Percentiles rank a stretch among this genome's conserved stretches.
Conservation (phyloP, 768 basidiomycete genomes). For the Russula vinacea region DNA sequence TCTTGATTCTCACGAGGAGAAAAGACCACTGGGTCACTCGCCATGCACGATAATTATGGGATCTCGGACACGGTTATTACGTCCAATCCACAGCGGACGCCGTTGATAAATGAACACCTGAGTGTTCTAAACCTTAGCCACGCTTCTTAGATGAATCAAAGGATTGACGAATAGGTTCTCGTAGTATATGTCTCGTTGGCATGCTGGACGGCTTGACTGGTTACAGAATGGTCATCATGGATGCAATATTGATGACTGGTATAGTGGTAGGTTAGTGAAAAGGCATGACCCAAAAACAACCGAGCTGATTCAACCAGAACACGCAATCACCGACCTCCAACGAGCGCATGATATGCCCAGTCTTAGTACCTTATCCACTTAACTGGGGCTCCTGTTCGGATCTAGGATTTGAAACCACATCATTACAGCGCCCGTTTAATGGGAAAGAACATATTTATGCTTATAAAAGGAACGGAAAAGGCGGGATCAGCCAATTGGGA, state of each 20-base stretch:
- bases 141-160: not conserved
- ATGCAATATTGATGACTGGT: too few species aligned
- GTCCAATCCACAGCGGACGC: not conserved
- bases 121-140: not conserved
- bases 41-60: not conserved
- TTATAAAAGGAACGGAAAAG: not conserved
- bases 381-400: not conserved
- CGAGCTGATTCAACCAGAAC: not conserved
- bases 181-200: not conserved
- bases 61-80: conserved; percentile 4
- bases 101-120: not conserved
- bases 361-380: not conserved
- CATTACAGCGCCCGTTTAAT: not conserved
- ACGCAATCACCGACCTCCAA: not conserved
- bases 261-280: not conserved
- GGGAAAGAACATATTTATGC: not conserved
- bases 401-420: not conserved
- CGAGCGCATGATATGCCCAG: too few species aligned
- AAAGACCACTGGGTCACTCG: not conserved
- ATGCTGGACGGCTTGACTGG: not conserved
- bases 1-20: not conserved
- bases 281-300: not conserved
- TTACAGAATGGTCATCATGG: not conserved
- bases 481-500: not conserved
- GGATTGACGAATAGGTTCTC: not conserved